These are phyloP conservation scores for Cicer arietinum DNA, from an alignment of 306 rosid genomes.

Conservation along the genomic window DNA sequence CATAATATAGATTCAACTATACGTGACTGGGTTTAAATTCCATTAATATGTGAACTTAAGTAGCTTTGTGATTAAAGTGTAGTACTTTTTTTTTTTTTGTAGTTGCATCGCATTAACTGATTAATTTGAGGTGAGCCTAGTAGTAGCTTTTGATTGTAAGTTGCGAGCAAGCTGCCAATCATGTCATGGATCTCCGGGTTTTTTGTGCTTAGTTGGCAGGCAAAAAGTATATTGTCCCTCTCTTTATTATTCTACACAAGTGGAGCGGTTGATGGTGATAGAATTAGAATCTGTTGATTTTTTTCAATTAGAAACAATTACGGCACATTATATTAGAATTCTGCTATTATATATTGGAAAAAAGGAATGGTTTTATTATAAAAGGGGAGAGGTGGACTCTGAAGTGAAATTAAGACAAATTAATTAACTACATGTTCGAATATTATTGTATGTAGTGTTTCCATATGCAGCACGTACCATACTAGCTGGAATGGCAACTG, in stretches of 20 bases:
- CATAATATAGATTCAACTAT: no score
- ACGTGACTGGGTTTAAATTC: no score
- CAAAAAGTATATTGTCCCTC: background rate
- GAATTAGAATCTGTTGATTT: slow-evolving; percentile 12
- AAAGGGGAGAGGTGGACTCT: background rate
- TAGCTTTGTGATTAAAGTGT: no score
- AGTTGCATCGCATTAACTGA: no score
- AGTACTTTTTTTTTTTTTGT: no score
- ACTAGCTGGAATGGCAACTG: slow-evolving; percentile 13
- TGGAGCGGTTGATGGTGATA: background rate
- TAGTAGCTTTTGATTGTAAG: no score
- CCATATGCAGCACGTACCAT: background rate
- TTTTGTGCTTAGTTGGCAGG: slow-evolving; percentile 22
- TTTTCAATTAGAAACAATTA: background rate
- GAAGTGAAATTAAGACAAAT: slow-evolving; percentile 6
- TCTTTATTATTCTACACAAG: background rate
- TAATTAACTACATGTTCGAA: background rate
- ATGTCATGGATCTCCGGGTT: background rate
- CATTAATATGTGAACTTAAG: no score
- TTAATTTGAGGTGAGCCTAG: no score
- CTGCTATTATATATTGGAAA: background rate
- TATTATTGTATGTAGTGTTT: background rate
- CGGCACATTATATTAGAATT: background rate
- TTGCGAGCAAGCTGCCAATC: background rate
- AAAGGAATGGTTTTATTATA: background rate